Evolutionary conservation across 441 rosid genomes (phyloP), one percentile per base, ranked within the genome.

Genomic region (Populus tomentosa): DNA sequence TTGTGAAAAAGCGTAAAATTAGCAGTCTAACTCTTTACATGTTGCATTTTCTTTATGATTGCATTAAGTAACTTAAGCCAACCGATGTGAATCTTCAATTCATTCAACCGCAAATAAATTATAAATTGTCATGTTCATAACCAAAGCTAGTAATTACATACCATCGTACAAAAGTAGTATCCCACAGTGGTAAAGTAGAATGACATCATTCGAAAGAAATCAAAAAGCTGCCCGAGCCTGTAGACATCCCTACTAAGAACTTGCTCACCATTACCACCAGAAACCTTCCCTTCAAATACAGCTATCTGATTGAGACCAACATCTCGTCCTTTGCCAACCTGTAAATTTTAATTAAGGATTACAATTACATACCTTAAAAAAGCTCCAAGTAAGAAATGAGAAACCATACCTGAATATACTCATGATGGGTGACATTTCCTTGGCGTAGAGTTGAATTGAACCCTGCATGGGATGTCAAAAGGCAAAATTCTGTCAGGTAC

Each of bases 251-350:
- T 91, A 80, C 99, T 97, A 79, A 97, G 98, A 85, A 97, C 97
- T 88, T 97, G 99, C 86, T 94, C 99, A 21, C 99, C 99, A 65
- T 97, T 97, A 78, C 99, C 99, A 83, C 97, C 94, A 77, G 99
- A 95, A 73, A 94, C 99, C 87, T 97, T 97, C 78, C 99, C 99
- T 87, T 97, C 99, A 88, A 97, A 97, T 64, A 97, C 71, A 81
- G 99, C 97, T 82, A 97, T 97, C 87, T 97, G 99, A 87, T 97
- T 97, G 82, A 97, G 94, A 80, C 99, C 99, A 75, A 97, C 99
- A 85, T 97, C 99, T 81, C 97, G 84, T 79, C 99, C 99, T 90
- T 97, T 97, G 72, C 99, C 99, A 67, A 97, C 99, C 99, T 97
- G 85, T 72, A 82, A 63, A 84, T 82, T 88, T 53, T 67, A 21